These are phyloP conservation scores for Trichoderma asperelloides DNA, from an alignment of 495 filamentous ascomycete genomes.

Conservation along the genomic window DNA sequence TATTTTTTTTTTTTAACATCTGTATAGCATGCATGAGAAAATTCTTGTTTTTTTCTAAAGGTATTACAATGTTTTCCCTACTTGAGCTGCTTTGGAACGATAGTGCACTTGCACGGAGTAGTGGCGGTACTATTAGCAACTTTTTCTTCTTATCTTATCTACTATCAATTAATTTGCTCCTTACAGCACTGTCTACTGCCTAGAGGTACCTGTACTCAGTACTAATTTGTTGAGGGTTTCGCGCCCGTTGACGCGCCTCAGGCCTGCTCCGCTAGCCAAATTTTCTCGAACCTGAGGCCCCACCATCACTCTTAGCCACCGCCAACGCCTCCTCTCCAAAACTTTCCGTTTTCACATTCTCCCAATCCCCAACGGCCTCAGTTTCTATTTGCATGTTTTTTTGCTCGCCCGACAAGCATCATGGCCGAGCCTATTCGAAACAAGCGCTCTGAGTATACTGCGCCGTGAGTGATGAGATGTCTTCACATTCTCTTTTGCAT, in stretches of 20 bases:
- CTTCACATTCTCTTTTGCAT: not conserved
- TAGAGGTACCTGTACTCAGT: not conserved
- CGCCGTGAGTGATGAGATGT: slow-evolving; percentile 57
- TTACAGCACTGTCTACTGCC: not conserved
- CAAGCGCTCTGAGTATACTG: slow-evolving; percentile 74
- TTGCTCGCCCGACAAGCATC: not conserved
- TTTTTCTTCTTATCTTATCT: not conserved
- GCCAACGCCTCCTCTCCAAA: slow-evolving; percentile 9
- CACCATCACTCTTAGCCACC: slow-evolving; percentile 5
- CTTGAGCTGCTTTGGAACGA: too few relatives aligned
- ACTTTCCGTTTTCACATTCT: slow-evolving; percentile 9
- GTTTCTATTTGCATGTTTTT: not conserved
- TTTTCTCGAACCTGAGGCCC: slow-evolving; percentile 9
- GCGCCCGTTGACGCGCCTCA: slow-evolving; percentile 5
- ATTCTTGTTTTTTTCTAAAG: too few relatives aligned
- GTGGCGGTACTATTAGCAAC: too few relatives aligned
- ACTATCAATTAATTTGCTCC: not conserved
- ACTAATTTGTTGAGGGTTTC: not conserved
- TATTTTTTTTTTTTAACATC: too few relatives aligned
- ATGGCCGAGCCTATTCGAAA: slow-evolving; percentile 92
- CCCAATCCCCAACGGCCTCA: slow-evolving; percentile 9
- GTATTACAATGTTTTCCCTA: too few relatives aligned
- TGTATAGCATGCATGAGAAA: too few relatives aligned
- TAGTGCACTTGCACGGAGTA: too few relatives aligned
- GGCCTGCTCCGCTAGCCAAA: not conserved